Evolutionary conservation across 495 filamentous ascomycete genomes (phyloP).

Genomic region (Niebla homalea): DNA sequence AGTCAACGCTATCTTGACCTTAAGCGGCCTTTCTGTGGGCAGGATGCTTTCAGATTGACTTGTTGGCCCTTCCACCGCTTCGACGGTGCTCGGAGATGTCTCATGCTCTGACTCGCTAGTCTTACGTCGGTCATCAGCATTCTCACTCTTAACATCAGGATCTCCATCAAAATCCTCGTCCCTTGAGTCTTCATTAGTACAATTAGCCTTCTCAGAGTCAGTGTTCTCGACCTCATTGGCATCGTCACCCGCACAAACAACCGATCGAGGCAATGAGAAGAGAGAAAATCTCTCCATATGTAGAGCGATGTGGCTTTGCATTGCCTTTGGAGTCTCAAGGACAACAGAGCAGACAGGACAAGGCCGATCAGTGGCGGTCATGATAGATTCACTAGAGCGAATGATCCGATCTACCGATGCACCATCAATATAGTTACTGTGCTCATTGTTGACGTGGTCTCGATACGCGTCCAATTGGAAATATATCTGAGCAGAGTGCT

Average conservation of each 20-base stretch:
- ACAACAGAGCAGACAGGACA: constrained; percentile 1
- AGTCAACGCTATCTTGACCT: too few species aligned
- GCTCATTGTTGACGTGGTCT: background rate
- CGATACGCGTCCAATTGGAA: background rate
- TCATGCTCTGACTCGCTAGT: too few species aligned
- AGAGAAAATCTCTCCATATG: background rate
- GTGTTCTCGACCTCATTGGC: background rate
- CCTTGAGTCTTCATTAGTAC: background rate
- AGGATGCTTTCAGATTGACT: too few species aligned
- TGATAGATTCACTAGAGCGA: background rate
- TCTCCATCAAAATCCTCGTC: constrained; percentile 15
- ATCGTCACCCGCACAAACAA: background rate
- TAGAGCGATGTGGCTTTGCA: constrained; percentile 6
- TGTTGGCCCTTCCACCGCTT: too few species aligned
- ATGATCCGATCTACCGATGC: background rate
- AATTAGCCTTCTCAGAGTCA: background rate
- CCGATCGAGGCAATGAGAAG: background rate
- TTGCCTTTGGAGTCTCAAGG: background rate
- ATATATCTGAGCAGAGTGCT: background rate
- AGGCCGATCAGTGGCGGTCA: background rate
- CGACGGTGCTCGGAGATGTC: too few species aligned
- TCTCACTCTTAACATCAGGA: too few species aligned
- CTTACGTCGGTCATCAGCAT: too few species aligned
- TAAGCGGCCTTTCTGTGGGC: too few species aligned
- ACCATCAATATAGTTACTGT: background rate